Evolutionary conservation across 495 filamentous ascomycete genomes (phyloP), one percentile per base, ranked within the genome.

Genomic region (Penicillium atrosanguineum): DNA sequence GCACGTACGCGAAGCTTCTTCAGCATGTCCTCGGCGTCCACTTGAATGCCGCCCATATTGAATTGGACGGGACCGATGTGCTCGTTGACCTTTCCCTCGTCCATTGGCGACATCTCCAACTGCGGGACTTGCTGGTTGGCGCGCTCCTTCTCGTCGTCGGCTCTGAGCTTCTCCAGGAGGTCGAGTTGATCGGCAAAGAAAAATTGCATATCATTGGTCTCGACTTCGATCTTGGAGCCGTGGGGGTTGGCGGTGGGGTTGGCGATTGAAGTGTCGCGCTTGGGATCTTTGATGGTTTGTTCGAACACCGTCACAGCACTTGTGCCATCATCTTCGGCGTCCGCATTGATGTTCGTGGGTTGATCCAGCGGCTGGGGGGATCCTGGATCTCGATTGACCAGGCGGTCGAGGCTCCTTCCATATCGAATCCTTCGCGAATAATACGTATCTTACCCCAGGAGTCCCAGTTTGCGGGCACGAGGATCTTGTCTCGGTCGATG

Each of bases 371-470:
- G 66, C 55, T 76, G 70, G 8, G 72, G 31, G 68, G 75, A 41
- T 83, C 79, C 53, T 87, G 80, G 48, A 94, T 86, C 59, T 97
- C 92, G 44, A 87, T 79, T 16, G 84, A 83, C 92, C 92, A 97
- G 16, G 85, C 89, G 43, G 82, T 84, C 61, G 88, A 93, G 29
- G 92, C 82, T 6, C 80, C 82, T 73, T 98, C 94, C 41, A 95
- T 88, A 55, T 96, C 90, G 63, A 97, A 97, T 14, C 87, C 89
- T 73, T 97, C 95, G n/a, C 89, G 79, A 16, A 97, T 76, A 38
- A 97, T 89, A 19, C 92, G 82, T 53, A 99, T 96, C 70, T 97
- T 99, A 25, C 90, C 93, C 91, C 93, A 97, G 0, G 91, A 96
- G 69, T 99, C 94, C 95, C 95, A 97, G 66, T 96, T 95, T 11